Evolutionary conservation across 2,329 filamentous ascomycete genomes (phyloP), one percentile per base, ranked within the genome.

Genomic region (Lachnellula willkommii): DNA sequence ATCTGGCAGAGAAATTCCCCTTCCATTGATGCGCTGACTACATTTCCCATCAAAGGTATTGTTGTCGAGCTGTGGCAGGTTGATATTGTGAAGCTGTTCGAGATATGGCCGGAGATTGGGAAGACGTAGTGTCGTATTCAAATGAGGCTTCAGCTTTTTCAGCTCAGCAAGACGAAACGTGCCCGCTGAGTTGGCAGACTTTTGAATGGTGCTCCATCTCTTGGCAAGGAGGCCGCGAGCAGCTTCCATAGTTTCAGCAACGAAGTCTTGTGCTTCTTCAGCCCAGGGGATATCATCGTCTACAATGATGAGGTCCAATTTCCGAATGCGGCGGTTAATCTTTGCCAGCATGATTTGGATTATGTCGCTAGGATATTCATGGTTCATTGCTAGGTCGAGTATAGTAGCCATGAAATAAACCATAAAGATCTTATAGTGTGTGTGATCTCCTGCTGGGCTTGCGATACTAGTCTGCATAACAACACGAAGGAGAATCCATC

Each of bases 401-500:
- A 45, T 11, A 12, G 42, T 45, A 24, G 42, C 42, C 42, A 79
- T 70, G 59, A 79, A 67, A 24, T 71, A 76, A 0, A 75, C 42
- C 74, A 82, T 79, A 60, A 77, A 76, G 0, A 62, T 55, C 54
- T 83, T 83, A 67, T 81, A 83, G 0, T 67, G 51, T 22, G 15
- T 32, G 15, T 50, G 35, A 26, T 22, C 7, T 46, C 24, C 6
- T 35, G 2, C 47, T 37, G 39, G n/a, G 7, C n/a, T 11, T 24
- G 14, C 32, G 17, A 55, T 43, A 24, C 46, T 48, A 12, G 50
- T 52, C 49, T 83, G 79, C 3, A 82, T 55, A 0, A 71, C 64
- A 0, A 81, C 78, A 0, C 81, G 77, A 2, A 84, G 53, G 0
- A 83, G 68, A 1, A 84, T 69, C 80, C 81, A 85, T 0, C 79